Base-by-base conservation (phyloP, 192 early-diverging fungal genomes). In the Chytriomyces sp. region DNA sequence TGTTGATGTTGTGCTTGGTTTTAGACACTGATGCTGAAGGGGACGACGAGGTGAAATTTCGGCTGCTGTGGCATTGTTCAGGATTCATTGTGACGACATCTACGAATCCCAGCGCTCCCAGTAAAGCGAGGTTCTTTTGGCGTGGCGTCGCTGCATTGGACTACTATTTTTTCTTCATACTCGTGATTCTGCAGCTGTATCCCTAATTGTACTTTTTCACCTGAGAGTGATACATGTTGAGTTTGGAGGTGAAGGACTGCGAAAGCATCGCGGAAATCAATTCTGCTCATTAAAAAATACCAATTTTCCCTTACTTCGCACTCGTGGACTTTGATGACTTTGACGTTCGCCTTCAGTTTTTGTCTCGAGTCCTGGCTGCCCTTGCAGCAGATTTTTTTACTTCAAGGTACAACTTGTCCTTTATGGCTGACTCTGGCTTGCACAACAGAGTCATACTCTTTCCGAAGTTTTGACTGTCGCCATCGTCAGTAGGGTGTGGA, bases 141-240 rank as follows among this genome's bases (percentile, higher is more conserved):
- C n/a, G n/a, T n/a, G n/a, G n/a, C n/a, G n/a, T n/a, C n/a, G n/a
- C n/a, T n/a, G n/a, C n/a, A n/a, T n/a, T n/a, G n/a, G n/a, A n/a
- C n/a, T 81, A 88, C 64, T 84, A 87, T 70, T 83, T 82, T 38
- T 82, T 84, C 70, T 87, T 88, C 41, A 85, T 44, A 28, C 81
- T 87, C 83, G 6, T 81, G 76, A 44, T 77, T 79, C 19, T 86
- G 71, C 10, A 75, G 59, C 59, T 85, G 84, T 34, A 87, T 85
- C 56, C 87, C 84, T 82, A 83, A 63, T 86, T 87, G 79, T 84
- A 85, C 61, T 88, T 85, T 63, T 84, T 85, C 6, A 82, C 78
- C 81, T 88, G 87, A n/a, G 87, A 85, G 54, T 86, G 85, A 56
- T 87, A 87, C 87, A 87, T 88, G 75, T 86, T 88, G 14, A 88